phyloP scores from a whole-genome alignment of 257 asterid genomes.

The Fraxinus quadrangulata region DNA sequence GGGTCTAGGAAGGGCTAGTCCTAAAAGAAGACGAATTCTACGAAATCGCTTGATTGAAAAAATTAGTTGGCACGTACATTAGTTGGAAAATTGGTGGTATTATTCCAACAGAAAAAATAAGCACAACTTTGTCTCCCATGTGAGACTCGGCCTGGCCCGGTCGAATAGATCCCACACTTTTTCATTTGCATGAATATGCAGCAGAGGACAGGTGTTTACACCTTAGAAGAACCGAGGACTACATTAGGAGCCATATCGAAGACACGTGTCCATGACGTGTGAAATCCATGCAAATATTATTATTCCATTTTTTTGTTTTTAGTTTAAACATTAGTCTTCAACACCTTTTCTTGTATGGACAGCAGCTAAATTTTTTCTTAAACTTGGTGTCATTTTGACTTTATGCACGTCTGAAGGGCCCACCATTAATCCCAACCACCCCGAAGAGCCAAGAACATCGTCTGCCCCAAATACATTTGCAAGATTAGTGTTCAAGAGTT shows the following conservation, averaged over 20 bases:
- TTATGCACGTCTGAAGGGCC: conserved; percentile 5
- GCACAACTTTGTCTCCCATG: background rate
- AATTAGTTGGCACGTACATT: too few species aligned
- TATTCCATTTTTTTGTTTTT: too few species aligned
- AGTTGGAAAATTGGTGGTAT: too few species aligned
- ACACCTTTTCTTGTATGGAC: background rate
- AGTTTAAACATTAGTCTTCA: background rate
- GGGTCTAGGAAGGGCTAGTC: too few species aligned
- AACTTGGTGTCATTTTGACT: background rate
- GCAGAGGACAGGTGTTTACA: conserved; percentile 48
- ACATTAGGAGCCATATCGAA: background rate
- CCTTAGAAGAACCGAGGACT: background rate
- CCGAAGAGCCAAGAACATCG: background rate
- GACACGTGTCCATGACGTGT: conserved; percentile 65
- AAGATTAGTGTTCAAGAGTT: conserved; percentile 1
- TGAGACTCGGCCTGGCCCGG: background rate
- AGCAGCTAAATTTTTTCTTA: background rate
- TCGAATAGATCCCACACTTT: conserved; percentile 17
- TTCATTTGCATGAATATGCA: background rate
- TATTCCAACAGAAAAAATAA: background rate
- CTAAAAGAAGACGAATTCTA: too few species aligned
- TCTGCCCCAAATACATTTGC: conserved; percentile 6
- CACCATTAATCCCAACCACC: background rate
- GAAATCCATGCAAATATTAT: conserved; percentile 32
- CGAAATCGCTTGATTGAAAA: too few species aligned